Conservation (phyloP, 2,329 filamentous ascomycete genomes). For the Fusarium sp. region DNA sequence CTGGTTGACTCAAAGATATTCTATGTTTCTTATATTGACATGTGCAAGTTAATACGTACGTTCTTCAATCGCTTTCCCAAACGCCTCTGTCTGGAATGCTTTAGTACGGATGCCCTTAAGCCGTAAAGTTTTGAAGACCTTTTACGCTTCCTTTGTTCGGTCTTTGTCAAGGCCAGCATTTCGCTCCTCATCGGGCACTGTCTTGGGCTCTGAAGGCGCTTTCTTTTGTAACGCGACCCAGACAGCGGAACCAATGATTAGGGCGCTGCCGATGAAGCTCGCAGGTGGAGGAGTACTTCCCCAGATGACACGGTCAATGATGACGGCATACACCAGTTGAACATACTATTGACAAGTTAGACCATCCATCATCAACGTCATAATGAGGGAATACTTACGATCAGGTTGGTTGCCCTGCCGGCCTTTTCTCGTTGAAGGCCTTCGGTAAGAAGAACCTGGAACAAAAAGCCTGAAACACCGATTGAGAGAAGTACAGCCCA, state of each 20-base stretch:
- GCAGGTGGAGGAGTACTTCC: conserved; percentile 54
- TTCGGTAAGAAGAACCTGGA: conserved; percentile 81
- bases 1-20: no score
- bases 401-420: conserved; percentile 48
- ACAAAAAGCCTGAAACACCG: conserved; percentile 77
- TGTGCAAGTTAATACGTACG: background rate
- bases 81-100: no score
- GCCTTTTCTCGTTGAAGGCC: conserved; percentile 76
- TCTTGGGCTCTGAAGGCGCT: conserved; percentile 41
- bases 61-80: accelerated
- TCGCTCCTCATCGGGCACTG: conserved; percentile 51
- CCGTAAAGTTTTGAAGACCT: no score
- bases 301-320: conserved; percentile 57
- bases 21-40: background rate
- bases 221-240: conserved; percentile 58
- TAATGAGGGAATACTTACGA: no score
- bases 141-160: background rate
- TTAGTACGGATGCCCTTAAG: no score
- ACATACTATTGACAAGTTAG: conserved; percentile 43
- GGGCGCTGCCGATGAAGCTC: conserved; percentile 53
- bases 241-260: conserved; percentile 56
- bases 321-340: conserved; percentile 51
- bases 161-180: conserved; percentile 23
- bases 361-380: no score
- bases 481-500: conserved; percentile 68